Percentiles rank a stretch among this genome's conserved stretches.
Conservation (phyloP, 176 grass and related monocot species). For the Areca catechu region DNA sequence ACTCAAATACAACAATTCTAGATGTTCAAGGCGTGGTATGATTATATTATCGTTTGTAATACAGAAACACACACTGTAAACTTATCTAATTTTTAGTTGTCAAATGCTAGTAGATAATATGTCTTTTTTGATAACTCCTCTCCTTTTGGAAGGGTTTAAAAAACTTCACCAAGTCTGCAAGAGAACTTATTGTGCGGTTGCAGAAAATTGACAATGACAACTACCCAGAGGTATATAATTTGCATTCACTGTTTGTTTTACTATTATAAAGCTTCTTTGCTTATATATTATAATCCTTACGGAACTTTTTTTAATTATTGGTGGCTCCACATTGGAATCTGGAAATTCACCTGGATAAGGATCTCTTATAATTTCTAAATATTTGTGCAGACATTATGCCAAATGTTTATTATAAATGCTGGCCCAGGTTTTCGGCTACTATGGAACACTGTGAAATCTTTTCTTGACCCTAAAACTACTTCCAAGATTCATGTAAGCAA, state of each 20-base stretch:
- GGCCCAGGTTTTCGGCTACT: conserved; percentile 89
- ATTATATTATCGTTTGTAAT: too few species aligned
- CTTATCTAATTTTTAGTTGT: too few species aligned
- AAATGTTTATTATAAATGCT: conserved; percentile 86
- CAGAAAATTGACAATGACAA: conserved; percentile 95
- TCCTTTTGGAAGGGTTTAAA: conserved; percentile 56
- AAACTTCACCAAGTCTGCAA: conserved; percentile 91
- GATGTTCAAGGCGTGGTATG: conserved; percentile 30
- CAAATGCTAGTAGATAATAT: neutral
- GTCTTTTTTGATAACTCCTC: too few species aligned
- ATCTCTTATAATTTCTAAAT: conserved; percentile 1
- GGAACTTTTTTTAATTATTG: too few species aligned
- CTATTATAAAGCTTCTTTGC: neutral
- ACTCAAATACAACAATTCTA: conserved; percentile 23
- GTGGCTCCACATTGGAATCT: too few species aligned
- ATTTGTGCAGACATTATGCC: conserved; percentile 51
- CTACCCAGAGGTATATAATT: conserved; percentile 75
- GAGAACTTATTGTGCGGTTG: conserved; percentile 79
- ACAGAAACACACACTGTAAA: too few species aligned
- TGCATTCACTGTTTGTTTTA: neutral
- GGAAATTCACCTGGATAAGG: neutral
- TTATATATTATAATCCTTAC: neutral
- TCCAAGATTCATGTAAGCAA: conserved; percentile 80
- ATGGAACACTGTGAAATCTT: conserved; percentile 86
- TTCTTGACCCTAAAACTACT: conserved; percentile 95